phyloP scores from a whole-genome alignment of 2,329 filamentous ascomycete species.

The Hymenoscyphus fraxineus region DNA sequence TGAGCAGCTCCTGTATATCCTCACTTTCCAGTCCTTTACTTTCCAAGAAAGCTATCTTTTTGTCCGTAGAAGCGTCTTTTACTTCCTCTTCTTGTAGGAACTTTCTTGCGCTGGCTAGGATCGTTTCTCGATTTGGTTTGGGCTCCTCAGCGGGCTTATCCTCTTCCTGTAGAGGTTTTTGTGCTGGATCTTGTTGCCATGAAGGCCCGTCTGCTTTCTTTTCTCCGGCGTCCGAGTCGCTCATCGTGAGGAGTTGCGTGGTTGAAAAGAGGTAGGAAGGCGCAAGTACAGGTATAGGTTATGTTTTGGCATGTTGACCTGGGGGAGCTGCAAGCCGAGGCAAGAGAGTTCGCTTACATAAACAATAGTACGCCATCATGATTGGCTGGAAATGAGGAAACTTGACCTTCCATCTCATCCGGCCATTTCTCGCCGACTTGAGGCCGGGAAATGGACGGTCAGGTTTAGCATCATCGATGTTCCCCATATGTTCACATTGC shows the following conservation, averaged over 20 bases:
- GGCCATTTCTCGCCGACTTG: neutral
- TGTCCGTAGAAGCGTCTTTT: slow-evolving; percentile 62
- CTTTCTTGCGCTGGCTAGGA: slow-evolving; percentile 64
- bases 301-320: slow-evolving; percentile 11
- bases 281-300: slow-evolving; percentile 7
- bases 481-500: neutral
- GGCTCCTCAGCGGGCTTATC: slow-evolving; percentile 8
- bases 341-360: slow-evolving; percentile 23
- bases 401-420: no score
- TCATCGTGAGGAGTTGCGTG: slow-evolving; percentile 23
- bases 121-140: slow-evolving; percentile 25
- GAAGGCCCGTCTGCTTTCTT: slow-evolving; percentile 24
- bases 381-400: neutral
- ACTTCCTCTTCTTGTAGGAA: slow-evolving; percentile 77
- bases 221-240: slow-evolving; percentile 25
- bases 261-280: slow-evolving; percentile 3
- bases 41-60: slow-evolving; percentile 72
- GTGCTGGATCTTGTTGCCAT: slow-evolving; percentile 27
- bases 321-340: slow-evolving; percentile 19
- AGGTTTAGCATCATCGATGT: neutral
- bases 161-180: slow-evolving; percentile 8
- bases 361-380: slow-evolving; percentile 3
- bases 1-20: slow-evolving; percentile 67
- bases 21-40: slow-evolving; percentile 67
- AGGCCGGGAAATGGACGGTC: slow-evolving; percentile 1